Percentiles rank a stretch among this genome's conserved stretches.
phyloP scores from a whole-genome alignment of 345 rosid genomes.

The Aethionema arabicum region DNA sequence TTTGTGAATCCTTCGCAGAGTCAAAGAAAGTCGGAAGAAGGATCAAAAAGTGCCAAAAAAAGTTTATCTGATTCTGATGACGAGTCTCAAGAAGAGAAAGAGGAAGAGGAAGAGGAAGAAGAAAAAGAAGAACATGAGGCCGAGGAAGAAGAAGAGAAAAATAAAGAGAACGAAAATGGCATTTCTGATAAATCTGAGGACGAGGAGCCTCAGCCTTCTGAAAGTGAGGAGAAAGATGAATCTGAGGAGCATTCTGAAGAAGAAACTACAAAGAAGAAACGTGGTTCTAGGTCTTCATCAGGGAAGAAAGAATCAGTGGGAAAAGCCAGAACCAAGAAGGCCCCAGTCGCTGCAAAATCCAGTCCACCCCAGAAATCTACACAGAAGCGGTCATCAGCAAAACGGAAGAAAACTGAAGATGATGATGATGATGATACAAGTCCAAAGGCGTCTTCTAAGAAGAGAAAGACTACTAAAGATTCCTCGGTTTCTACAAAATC shows the following conservation, averaged over 20 bases:
- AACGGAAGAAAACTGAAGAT: conserved; percentile 41
- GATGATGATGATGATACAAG: conserved; percentile 52
- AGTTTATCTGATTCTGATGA: conserved; percentile 52
- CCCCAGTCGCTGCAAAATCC: conserved; percentile 38
- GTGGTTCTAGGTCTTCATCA: conserved; percentile 41
- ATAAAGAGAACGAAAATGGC: conserved; percentile 59
- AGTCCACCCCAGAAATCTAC: conserved; percentile 55
- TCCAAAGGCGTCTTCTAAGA: conserved; percentile 53
- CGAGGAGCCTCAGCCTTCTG: conserved; percentile 55
- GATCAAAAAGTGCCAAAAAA: conserved; percentile 42
- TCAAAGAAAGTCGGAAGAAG: conserved; percentile 50
- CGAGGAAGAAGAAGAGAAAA: conserved; percentile 48
- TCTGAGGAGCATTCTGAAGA: conserved; percentile 70
- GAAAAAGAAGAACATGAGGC: conserved; percentile 62
- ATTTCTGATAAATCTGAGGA: conserved; percentile 38
- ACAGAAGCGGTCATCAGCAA: conserved; percentile 45
- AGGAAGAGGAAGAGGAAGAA: conserved; percentile 43
- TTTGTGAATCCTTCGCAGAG: conserved; percentile 44
- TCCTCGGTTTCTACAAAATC: conserved; percentile 47
- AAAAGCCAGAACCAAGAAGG: conserved; percentile 58
- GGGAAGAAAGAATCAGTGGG: conserved; percentile 56
- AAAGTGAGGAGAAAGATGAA: conserved; percentile 59
- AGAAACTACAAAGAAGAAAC: conserved; percentile 57
- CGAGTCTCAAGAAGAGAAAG: conserved; percentile 46
- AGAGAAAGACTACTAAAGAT: conserved; percentile 46